A percentile compares a stretch with the other conserved stretches of the same genome.
phyloP scores from a whole-genome alignment of 108 stramenopile genomes.

The Nannochloropsis gaditana region DNA sequence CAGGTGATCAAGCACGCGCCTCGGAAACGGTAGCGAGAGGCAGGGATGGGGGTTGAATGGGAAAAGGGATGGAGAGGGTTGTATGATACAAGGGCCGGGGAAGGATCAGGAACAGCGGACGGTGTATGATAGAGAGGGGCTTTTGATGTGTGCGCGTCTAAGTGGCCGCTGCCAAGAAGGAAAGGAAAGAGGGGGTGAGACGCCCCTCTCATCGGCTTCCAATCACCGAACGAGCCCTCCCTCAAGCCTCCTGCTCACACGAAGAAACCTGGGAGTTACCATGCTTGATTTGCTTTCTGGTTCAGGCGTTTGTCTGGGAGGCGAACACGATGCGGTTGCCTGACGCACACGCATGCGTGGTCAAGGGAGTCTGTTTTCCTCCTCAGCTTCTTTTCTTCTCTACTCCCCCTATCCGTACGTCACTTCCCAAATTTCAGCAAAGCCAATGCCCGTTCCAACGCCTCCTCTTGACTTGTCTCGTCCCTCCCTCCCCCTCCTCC shows the following conservation, averaged over 20 bases:
- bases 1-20: constrained; percentile 26
- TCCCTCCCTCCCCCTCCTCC: neutral
- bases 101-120: neutral
- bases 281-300: too few relatives aligned
- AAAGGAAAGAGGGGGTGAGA: neutral
- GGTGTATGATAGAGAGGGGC: neutral
- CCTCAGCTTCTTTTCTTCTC: neutral
- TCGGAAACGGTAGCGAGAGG: neutral
- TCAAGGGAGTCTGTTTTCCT: neutral
- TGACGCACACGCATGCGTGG: too few relatives aligned
- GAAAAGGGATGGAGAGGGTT: neutral
- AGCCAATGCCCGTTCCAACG: neutral
- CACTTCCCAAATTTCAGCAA: neutral
- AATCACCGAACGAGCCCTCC: too few relatives aligned
- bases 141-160: neutral
- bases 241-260: too few relatives aligned
- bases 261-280: too few relatives aligned
- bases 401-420: neutral
- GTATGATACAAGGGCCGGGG: neutral
- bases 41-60: neutral
- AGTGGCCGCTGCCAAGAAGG: neutral
- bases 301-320: too few relatives aligned
- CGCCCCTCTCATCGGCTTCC: too few relatives aligned
- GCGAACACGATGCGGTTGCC: too few relatives aligned
- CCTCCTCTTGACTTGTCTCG: neutral